Evolutionary conservation across 2,329 filamentous ascomycete species (phyloP).

Genomic region (Penicillium italicum): DNA sequence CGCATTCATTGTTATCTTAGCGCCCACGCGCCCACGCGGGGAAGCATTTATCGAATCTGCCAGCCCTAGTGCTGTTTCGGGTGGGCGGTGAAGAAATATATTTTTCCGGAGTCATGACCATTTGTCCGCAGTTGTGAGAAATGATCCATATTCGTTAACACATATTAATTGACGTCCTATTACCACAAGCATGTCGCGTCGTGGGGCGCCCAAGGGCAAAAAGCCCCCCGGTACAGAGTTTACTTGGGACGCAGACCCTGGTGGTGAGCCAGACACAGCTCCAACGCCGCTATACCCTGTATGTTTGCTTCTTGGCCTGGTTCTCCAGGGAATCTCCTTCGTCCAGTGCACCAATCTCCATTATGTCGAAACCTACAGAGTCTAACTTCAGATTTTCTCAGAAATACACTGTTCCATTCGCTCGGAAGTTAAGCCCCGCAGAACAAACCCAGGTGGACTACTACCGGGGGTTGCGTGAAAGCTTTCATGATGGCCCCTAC

Average conservation of each 20-base stretch:
- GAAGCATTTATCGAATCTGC: conserved; percentile 4
- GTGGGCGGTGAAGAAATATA: conserved; percentile 21
- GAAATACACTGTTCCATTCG: conserved; percentile 39
- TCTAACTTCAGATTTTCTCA: conserved; percentile 11
- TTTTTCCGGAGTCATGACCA: conserved; percentile 15
- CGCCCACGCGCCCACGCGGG: conserved; percentile 7
- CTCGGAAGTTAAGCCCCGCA: conserved; percentile 30
- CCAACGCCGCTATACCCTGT: conserved; percentile 50
- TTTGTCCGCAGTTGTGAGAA: neutral
- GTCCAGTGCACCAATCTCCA: neutral
- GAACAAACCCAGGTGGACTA: conserved; percentile 50
- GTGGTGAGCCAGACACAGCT: conserved; percentile 42
- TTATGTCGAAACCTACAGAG: neutral
- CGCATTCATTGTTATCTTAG: conserved; percentile 18
- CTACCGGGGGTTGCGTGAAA: conserved; percentile 52
- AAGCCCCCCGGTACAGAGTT: conserved; percentile 43
- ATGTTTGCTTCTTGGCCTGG: conserved; percentile 22
- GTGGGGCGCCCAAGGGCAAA: conserved; percentile 37
- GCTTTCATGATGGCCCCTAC: conserved; percentile 58
- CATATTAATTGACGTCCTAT: neutral
- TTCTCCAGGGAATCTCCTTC: neutral
- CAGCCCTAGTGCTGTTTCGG: conserved; percentile 10
- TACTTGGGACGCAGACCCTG: conserved; percentile 40
- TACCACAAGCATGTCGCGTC: conserved; percentile 36
- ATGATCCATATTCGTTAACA: neutral